Percentiles rank a stretch among this genome's conserved stretches.
phyloP scores from a whole-genome alignment of 495 filamentous ascomycete species.

The Xylaria nigripes region DNA sequence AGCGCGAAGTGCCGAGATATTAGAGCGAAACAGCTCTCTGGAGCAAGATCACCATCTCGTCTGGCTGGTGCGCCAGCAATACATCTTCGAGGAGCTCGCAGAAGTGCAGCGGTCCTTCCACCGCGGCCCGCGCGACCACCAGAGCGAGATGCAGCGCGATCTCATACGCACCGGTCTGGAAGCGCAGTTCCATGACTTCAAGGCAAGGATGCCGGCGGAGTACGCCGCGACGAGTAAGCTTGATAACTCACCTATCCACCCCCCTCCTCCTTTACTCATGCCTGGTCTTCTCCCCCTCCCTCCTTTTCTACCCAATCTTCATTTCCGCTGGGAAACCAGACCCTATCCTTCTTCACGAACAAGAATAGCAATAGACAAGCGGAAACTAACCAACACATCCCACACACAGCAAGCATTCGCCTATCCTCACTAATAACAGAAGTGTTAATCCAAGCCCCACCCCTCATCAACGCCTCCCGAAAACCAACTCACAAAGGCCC shows the following conservation, averaged over 20 bases:
- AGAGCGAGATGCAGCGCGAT: constrained; percentile 31
- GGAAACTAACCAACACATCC: neutral
- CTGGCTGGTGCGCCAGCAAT: constrained; percentile 35
- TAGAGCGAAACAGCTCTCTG: constrained; percentile 24
- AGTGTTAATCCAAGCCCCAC: constrained; percentile 30
- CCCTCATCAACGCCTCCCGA: constrained; percentile 22
- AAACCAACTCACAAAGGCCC: neutral
- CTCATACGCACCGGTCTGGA: constrained; percentile 37
- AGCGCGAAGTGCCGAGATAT: constrained; percentile 26
- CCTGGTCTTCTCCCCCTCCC: neutral
- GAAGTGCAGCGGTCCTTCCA: constrained; percentile 20
- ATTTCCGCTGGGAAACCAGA: too few species aligned
- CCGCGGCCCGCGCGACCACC: constrained; percentile 10
- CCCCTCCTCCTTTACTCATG: too few species aligned
- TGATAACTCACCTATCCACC: constrained; percentile 14
- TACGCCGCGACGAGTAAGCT: constrained; percentile 1
- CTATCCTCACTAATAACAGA: constrained; percentile 26
- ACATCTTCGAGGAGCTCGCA: constrained; percentile 31
- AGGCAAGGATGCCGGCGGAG: constrained; percentile 23
- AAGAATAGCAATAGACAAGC: too few species aligned
- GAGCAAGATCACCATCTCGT: constrained; percentile 31
- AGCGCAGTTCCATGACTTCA: constrained; percentile 32
- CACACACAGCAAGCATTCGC: constrained; percentile 26
- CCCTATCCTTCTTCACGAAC: too few species aligned
- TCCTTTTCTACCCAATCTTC: constrained; percentile 3